Conservation (phyloP, 345 rosid species). For the Citrus inodora region DNA sequence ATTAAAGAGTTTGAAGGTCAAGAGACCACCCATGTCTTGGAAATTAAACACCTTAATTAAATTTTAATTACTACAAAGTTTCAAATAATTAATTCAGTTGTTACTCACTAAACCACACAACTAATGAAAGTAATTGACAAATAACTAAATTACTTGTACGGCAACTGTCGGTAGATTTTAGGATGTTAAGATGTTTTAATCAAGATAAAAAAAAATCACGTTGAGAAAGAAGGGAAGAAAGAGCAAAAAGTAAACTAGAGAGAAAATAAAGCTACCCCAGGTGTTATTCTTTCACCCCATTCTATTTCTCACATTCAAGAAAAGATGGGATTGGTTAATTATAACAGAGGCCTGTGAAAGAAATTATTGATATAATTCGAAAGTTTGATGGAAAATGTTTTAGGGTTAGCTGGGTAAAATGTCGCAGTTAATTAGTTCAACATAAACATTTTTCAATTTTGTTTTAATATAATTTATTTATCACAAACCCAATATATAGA, state of each 20-base stretch:
- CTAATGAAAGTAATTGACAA: slow-evolving; percentile 6
- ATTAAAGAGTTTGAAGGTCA: too few relatives aligned
- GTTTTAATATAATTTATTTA: too few relatives aligned
- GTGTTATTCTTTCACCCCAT: too few relatives aligned
- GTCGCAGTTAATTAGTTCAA: too few relatives aligned
- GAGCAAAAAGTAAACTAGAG: neutral
- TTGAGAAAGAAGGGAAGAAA: neutral
- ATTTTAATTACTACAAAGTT: neutral
- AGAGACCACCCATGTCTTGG: too few relatives aligned
- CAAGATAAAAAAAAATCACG: neutral
- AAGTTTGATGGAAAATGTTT: too few relatives aligned
- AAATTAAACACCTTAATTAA: neutral
- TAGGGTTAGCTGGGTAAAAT: too few relatives aligned
- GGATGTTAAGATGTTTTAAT: slow-evolving; percentile 16
- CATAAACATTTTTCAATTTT: too few relatives aligned
- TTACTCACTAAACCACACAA: slow-evolving; percentile 15
- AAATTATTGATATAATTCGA: too few relatives aligned
- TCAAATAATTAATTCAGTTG: slow-evolving; percentile 6
- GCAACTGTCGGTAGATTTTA: neutral
- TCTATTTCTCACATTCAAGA: neutral
- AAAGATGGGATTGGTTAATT: too few relatives aligned
- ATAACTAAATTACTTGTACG: neutral
- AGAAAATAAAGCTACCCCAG: neutral
- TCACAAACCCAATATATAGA: too few relatives aligned
- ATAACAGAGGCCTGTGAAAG: too few relatives aligned